Evolutionary conservation across 208 protist species (phyloP), one percentile per base, ranked within the genome.

Genomic region (Leishmania amazonensis): DNA sequence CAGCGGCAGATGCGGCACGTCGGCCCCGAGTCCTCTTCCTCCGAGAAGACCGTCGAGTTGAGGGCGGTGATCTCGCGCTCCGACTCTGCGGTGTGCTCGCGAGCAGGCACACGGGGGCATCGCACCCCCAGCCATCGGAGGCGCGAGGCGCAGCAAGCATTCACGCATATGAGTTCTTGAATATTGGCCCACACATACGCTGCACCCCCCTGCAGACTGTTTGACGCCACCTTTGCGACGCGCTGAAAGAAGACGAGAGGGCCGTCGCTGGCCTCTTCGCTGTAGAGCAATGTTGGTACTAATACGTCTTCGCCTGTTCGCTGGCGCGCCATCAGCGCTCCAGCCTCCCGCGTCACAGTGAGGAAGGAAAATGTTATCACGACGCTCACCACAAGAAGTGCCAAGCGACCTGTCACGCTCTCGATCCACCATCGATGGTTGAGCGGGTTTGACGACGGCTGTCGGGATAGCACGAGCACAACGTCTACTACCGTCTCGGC

Each of bases 1-100:
- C 72, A 82, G 54, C 82, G 82, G 73, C 82, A 85, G 62, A 85
- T 85, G 75, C 82, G 82, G 65, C 82, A 85, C 49, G 71, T 79
- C 28, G 78, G 74, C n/a, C 38, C 74, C 28, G 77, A 6, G 40
- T 79, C 82, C 17, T 85, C 82, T 24, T 85, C 82, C 78, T 79
- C 78, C n/a, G 75, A 78, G 31, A 78, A 40, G 21, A 35, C n/a
- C 28, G 72, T 21, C 19, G 9, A 40, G 45, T 51, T 51, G 13
- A 85, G 62, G 45, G 54, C 78, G 21, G 76, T 58, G 28, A 81
- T 80, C 53, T 85, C 82, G 40, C 60, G 72, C 62, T 85, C 78
- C 38, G 78, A 21, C 73, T 76, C 73, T 7, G 62, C 42, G 4
- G 28, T 53, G n/a, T 31, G 72, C n/a, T 81, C 77, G 24, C 72